Percentiles rank a stretch among this genome's conserved stretches.
Evolutionary conservation across 1,284 basidiomycete genomes (phyloP).

Genomic region (Kwoniella shivajii): DNA sequence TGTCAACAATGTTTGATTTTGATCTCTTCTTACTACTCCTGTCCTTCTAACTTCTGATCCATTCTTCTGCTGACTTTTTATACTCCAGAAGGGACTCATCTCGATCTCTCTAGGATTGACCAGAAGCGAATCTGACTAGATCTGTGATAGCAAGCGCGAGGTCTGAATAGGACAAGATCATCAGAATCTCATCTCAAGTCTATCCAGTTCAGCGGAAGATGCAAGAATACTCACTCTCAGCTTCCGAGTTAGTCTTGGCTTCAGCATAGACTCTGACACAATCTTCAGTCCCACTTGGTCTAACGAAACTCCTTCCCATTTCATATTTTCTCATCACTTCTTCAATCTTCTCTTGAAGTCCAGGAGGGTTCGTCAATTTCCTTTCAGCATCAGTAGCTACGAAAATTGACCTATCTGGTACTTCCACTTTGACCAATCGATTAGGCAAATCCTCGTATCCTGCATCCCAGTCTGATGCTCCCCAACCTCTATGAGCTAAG

Average conservation of each 20-base stretch:
- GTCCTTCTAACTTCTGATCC: not conserved
- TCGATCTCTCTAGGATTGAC: slow-evolving; percentile 18
- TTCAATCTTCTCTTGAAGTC: slow-evolving; percentile 84
- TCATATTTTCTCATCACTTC: slow-evolving; percentile 78
- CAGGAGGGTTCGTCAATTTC: slow-evolving; percentile 74
- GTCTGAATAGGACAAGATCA: slow-evolving; percentile 8
- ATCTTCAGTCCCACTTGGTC: slow-evolving; percentile 97
- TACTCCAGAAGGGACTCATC: not conserved
- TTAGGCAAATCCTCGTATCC: slow-evolving; percentile 95
- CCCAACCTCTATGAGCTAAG: slow-evolving; percentile 82
- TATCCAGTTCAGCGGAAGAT: not conserved
- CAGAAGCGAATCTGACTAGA: slow-evolving; percentile 32
- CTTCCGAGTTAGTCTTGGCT: slow-evolving; percentile 70
- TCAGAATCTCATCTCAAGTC: not conserved
- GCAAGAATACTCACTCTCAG: slow-evolving; percentile 68
- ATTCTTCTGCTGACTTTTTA: not conserved
- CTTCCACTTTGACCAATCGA: slow-evolving; percentile 92
- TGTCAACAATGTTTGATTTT: too few species aligned
- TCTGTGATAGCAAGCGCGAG: slow-evolving; percentile 41
- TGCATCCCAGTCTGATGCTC: slow-evolving; percentile 86
- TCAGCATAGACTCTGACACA: slow-evolving; percentile 98
- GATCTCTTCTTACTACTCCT: not conserved
- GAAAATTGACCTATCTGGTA: slow-evolving; percentile 80
- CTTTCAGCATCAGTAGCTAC: slow-evolving; percentile 94
- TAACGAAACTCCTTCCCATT: slow-evolving; percentile 86